Evolutionary conservation across 2,329 filamentous ascomycete genomes (phyloP).

Genomic region (Fusarium oxysporum): DNA sequence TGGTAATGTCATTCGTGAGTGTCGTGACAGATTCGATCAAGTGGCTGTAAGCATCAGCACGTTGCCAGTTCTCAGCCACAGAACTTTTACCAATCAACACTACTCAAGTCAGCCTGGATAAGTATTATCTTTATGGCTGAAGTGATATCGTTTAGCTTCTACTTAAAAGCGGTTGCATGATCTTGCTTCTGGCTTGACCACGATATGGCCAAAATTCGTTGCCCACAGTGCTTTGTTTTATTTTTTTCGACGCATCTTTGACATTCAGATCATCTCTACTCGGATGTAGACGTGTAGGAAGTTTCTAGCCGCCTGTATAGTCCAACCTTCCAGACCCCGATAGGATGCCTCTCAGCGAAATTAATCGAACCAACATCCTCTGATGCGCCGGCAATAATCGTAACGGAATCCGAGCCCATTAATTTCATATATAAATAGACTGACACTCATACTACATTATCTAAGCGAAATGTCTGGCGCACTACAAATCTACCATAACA

Average conservation of each 20-base stretch:
- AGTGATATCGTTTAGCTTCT: background rate
- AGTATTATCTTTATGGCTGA: too few species aligned
- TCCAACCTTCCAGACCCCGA: background rate
- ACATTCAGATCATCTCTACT: background rate
- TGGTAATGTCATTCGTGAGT: too few species aligned
- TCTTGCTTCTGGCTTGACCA: background rate
- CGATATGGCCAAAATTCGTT: background rate
- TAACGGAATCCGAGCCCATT: background rate
- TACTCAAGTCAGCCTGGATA: too few species aligned
- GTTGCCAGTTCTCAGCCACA: too few species aligned
- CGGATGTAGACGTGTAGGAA: background rate
- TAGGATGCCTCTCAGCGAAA: background rate
- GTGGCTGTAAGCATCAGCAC: too few species aligned
- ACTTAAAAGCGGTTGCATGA: background rate
- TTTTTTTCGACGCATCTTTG: rapidly evolving
- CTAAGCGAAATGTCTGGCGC: background rate
- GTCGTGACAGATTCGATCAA: too few species aligned
- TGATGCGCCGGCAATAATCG: background rate
- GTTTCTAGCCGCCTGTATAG: background rate
- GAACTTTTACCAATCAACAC: too few species aligned
- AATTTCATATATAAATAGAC: background rate
- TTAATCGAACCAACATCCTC: background rate
- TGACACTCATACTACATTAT: background rate
- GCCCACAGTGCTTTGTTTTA: background rate
- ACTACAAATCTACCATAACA: background rate